Conservation (phyloP, 495 filamentous ascomycete genomes). For the Aspergillus cristatus region DNA sequence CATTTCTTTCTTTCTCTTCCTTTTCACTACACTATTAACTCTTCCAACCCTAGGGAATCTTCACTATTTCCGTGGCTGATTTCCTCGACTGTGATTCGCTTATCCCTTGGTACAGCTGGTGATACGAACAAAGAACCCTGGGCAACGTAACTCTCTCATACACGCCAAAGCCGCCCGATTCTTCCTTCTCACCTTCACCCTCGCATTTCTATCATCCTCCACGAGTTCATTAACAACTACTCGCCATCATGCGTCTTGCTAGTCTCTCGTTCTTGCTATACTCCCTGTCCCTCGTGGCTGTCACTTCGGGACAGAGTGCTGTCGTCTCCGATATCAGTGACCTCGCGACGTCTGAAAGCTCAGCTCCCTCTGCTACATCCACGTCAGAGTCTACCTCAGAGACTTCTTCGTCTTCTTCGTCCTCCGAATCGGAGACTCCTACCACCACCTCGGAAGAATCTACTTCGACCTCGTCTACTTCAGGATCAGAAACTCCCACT, state of each 20-base stretch:
- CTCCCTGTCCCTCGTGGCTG: conserved; percentile 29
- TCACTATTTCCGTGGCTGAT: too few species aligned
- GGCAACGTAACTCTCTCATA: too few species aligned
- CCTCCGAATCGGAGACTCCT: conserved; percentile 1
- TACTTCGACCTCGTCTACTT: conserved; percentile 2
- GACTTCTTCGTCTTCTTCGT: conserved; percentile 6
- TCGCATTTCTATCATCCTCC: neutral
- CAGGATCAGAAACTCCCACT: neutral
- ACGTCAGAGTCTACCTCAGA: conserved; percentile 10
- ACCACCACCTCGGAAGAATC: neutral
- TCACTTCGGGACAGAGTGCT: conserved; percentile 26
- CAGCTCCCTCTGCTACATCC: conserved; percentile 13
- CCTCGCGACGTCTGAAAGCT: conserved; percentile 13
- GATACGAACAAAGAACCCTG: too few species aligned
- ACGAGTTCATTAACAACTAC: neutral
- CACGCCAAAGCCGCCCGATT: too few species aligned
- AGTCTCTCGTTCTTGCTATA: conserved; percentile 28
- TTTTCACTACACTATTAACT: too few species aligned
- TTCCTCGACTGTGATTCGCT: too few species aligned
- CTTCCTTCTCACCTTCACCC: neutral
- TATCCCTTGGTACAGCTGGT: too few species aligned
- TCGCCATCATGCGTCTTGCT: conserved; percentile 28
- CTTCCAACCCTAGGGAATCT: too few species aligned
- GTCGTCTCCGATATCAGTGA: conserved; percentile 14
- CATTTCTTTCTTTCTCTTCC: too few species aligned